These are phyloP conservation scores for Suillus fuscotomentosus DNA, from an alignment of 768 basidiomycete species.

Conservation along the genomic window DNA sequence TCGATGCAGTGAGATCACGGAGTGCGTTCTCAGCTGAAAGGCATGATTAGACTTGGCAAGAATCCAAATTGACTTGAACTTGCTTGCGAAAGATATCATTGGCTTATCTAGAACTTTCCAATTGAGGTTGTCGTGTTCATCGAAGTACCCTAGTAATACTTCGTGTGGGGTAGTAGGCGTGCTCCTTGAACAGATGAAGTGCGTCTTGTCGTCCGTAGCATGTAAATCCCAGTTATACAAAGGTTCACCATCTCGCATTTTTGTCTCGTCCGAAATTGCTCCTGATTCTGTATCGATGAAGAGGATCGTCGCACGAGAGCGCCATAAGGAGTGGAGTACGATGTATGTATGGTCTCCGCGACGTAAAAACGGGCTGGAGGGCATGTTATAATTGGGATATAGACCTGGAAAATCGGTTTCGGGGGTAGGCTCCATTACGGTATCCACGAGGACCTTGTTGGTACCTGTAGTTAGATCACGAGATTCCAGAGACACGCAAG, in stretches of 20 bases:
- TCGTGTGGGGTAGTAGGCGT: conserved; percentile 46
- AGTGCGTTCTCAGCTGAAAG: conserved; percentile 43
- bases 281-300: conserved; percentile 44
- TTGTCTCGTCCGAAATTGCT: conserved; percentile 32
- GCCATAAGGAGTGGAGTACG: conserved; percentile 53
- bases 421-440: conserved; percentile 38
- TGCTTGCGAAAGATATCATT: conserved; percentile 39
- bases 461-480: conserved; percentile 31
- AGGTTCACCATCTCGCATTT: conserved; percentile 10
- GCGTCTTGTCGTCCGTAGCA: conserved; percentile 41
- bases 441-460: conserved; percentile 36
- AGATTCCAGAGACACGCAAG: conserved; percentile 49
- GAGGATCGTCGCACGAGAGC: conserved; percentile 51
- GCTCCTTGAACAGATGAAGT: conserved; percentile 50
- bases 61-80: conserved; percentile 12
- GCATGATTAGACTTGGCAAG: background rate
- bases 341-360: conserved; percentile 26
- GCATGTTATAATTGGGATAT: conserved; percentile 51
- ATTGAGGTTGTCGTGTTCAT: conserved; percentile 15
- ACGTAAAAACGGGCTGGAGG: conserved; percentile 38
- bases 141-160: conserved; percentile 46
- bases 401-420: conserved; percentile 56
- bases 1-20: conserved; percentile 35
- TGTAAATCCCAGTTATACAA: conserved; percentile 55
- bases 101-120: conserved; percentile 48